phyloP scores from a whole-genome alignment of 2,329 filamentous ascomycete genomes.

The Cercospora janseana region DNA sequence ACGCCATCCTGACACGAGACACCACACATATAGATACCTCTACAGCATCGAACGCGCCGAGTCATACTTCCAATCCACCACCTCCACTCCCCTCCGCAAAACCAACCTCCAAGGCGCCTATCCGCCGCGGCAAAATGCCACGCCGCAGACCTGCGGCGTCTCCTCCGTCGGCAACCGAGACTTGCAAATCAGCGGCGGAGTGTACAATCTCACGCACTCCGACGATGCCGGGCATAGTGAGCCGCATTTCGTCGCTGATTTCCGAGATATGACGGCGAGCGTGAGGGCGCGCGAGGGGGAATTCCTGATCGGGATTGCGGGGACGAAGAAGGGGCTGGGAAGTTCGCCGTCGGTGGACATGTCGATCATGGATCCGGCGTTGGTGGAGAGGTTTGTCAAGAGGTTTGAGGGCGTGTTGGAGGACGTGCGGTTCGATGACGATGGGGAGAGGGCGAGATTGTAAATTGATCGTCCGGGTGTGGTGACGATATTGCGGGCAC shows the following conservation, averaged over 20 bases:
- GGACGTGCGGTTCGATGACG: constrained; percentile 18
- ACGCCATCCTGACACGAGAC: no score
- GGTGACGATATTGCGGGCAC: no score
- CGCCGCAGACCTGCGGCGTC: constrained; percentile 47
- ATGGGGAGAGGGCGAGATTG: constrained; percentile 9
- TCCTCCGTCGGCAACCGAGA: constrained; percentile 44
- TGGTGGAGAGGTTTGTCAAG: constrained; percentile 32
- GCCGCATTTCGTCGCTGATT: constrained; percentile 45
- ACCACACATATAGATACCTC: constrained; percentile 39
- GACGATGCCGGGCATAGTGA: constrained; percentile 20
- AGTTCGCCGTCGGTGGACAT: constrained; percentile 41
- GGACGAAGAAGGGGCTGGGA: constrained; percentile 40
- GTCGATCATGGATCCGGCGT: constrained; percentile 31
- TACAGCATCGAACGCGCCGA: constrained; percentile 42
- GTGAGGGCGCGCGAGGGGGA: constrained; percentile 49
- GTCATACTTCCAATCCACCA: constrained; percentile 38
- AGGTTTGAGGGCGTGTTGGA: constrained; percentile 29
- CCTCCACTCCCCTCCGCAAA: constrained; percentile 31
- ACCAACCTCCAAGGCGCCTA: constrained; percentile 42
- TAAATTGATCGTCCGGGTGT: neutral
- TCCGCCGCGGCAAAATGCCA: constrained; percentile 33
- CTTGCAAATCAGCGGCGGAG: constrained; percentile 33
- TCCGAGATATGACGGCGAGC: constrained; percentile 37
- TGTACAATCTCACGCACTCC: constrained; percentile 35
- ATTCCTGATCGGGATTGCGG: constrained; percentile 46